These are phyloP conservation scores for Jacaranda mimosifolia DNA, from an alignment of 257 asterid genomes.

Conservation along the genomic window DNA sequence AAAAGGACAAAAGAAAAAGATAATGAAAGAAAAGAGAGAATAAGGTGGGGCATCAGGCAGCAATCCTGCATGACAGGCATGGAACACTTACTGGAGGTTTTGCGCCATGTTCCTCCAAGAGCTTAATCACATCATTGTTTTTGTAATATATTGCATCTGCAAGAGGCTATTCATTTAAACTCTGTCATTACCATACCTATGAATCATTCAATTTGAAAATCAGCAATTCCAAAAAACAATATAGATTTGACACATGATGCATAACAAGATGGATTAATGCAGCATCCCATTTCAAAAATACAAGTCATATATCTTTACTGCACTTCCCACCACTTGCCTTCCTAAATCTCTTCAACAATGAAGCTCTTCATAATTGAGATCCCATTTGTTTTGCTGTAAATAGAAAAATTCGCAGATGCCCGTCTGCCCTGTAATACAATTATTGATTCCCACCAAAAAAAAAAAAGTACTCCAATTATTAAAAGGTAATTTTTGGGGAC, in stretches of 20 bases:
- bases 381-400: neutral
- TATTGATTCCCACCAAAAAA: neutral
- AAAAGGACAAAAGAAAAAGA: neutral
- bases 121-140: slow-evolving; percentile 72
- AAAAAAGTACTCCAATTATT: neutral
- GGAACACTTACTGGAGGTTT: slow-evolving; percentile 64
- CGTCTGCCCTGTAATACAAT: neutral
- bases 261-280: slow-evolving; percentile 6
- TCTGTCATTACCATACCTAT: slow-evolving; percentile 41
- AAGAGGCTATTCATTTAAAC: slow-evolving; percentile 76
- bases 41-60: slow-evolving; percentile 13
- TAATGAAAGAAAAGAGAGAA: neutral
- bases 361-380: slow-evolving; percentile 9
- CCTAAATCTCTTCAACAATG: neutral
- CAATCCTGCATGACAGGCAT: neutral
- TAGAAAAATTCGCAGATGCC: slow-evolving; percentile 10
- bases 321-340: slow-evolving; percentile 18
- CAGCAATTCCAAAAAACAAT: slow-evolving; percentile 14
- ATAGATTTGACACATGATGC: slow-evolving; percentile 11
- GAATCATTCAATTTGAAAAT: slow-evolving; percentile 16
- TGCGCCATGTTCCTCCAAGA: slow-evolving; percentile 84
- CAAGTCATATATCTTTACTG: neutral
- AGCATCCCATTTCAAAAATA: slow-evolving; percentile 17
- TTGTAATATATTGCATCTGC: slow-evolving; percentile 91
- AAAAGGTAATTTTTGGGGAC: neutral